Conservation (phyloP, 805 yeast species). For the Metschnikowia kofuensis region DNA sequence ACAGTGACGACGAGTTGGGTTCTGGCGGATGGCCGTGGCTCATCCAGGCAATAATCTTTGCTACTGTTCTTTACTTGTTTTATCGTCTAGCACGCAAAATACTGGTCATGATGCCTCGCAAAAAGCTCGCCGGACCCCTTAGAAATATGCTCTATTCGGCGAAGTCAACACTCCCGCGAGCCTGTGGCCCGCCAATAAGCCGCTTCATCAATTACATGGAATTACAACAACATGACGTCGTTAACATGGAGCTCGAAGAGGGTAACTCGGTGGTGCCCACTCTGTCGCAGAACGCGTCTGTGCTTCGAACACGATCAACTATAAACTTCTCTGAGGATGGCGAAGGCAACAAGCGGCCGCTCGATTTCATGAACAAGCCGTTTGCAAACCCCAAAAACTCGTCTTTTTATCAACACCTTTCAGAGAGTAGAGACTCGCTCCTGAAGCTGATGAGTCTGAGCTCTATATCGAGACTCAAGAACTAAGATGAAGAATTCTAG, state of each 20-base stretch:
- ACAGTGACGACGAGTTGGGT: slow-evolving; percentile 19
- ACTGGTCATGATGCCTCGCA: neutral
- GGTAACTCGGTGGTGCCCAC: slow-evolving; percentile 25
- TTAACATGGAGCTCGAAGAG: slow-evolving; percentile 32
- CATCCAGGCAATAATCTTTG: slow-evolving; percentile 17
- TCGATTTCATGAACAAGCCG: slow-evolving; percentile 37
- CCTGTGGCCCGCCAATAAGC: slow-evolving; percentile 23
- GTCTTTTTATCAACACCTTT: slow-evolving; percentile 5
- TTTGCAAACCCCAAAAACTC: slow-evolving; percentile 19
- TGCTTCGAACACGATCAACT: slow-evolving; percentile 37
- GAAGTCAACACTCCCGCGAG: slow-evolving; percentile 11
- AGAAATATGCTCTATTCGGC: slow-evolving; percentile 10
- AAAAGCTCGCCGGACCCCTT: slow-evolving; percentile 3
- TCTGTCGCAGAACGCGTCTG: slow-evolving; percentile 21
- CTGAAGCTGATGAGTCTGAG: slow-evolving; percentile 12
- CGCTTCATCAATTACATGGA: slow-evolving; percentile 19
- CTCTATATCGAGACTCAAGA: slow-evolving; percentile 7
- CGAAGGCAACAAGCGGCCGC: slow-evolving; percentile 10
- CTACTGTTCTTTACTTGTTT: slow-evolving; percentile 18
- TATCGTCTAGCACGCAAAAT: slow-evolving; percentile 2
- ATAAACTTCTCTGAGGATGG: slow-evolving; percentile 24
- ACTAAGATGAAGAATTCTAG: neutral
- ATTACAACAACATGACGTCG: slow-evolving; percentile 18
- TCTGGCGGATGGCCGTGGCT: neutral
- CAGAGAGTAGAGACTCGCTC: slow-evolving; percentile 15